phyloP scores from a whole-genome alignment of 2,329 filamentous ascomycete genomes.

The Fusarium temperatum region DNA sequence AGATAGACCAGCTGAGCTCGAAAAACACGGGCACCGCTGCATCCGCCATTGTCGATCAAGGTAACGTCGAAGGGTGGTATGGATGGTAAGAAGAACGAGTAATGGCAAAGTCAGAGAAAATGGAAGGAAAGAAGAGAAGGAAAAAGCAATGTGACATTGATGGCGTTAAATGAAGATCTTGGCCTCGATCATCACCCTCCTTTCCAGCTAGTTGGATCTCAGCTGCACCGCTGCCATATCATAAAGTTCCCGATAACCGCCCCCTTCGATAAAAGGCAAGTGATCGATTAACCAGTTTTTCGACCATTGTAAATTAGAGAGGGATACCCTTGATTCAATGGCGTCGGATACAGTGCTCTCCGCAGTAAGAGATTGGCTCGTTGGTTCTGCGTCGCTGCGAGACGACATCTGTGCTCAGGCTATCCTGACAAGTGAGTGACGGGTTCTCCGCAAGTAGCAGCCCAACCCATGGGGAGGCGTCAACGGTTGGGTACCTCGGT shows the following conservation, averaged over 20 bases:
- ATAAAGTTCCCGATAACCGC: not conserved
- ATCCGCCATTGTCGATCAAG: constrained; percentile 8
- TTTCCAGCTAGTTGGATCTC: constrained; percentile 1
- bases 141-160: constrained; percentile 12
- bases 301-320: not conserved
- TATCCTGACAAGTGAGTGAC: not conserved
- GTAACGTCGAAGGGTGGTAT: not conserved
- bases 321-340: not conserved
- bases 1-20: constrained; percentile 54
- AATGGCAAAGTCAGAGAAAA: not conserved
- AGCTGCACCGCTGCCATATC: not conserved
- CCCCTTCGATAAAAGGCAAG: not conserved
- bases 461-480: not conserved
- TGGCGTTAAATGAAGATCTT: constrained; percentile 1
- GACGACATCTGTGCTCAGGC: not conserved
- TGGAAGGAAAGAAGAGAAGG: not conserved
- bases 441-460: not conserved
- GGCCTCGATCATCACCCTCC: not conserved
- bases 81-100: not conserved
- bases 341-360: not conserved
- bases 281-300: not conserved
- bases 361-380: not conserved
- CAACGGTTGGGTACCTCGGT: not conserved
- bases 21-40: constrained; percentile 44
- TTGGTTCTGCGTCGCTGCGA: not conserved